Conservation (phyloP, 2,329 filamentous ascomycete genomes). For the Penicillium freii region DNA sequence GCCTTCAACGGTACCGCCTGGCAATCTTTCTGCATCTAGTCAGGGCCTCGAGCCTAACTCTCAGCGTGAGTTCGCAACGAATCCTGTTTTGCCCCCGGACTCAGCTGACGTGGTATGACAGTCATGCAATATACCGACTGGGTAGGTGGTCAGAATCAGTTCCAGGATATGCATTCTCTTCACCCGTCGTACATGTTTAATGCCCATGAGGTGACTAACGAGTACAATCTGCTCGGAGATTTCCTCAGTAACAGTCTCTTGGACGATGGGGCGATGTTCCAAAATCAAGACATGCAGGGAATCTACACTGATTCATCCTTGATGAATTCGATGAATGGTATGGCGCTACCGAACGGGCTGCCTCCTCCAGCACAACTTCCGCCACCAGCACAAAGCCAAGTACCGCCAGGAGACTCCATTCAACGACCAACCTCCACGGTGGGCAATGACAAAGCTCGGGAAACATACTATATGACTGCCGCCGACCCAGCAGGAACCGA, state of each 20-base stretch:
- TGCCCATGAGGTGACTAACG: slow-evolving; percentile 89
- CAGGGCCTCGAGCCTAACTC: slow-evolving; percentile 63
- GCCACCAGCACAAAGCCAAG: slow-evolving; percentile 31
- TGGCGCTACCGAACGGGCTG: slow-evolving; percentile 33
- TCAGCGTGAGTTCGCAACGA: slow-evolving; percentile 63
- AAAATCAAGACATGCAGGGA: slow-evolving; percentile 63
- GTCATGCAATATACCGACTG: slow-evolving; percentile 83
- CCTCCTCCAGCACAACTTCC: slow-evolving; percentile 38
- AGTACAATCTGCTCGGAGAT: slow-evolving; percentile 95
- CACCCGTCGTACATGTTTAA: slow-evolving; percentile 95
- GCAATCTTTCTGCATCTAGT: slow-evolving; percentile 64
- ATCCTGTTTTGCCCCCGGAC: slow-evolving; percentile 5
- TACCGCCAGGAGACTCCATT: slow-evolving; percentile 52
- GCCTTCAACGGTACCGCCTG: slow-evolving; percentile 65
- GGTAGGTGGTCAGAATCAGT: slow-evolving; percentile 74
- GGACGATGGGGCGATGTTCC: slow-evolving; percentile 73
- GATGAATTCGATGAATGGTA: slow-evolving; percentile 44
- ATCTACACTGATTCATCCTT: slow-evolving; percentile 60
- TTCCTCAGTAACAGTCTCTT: slow-evolving; percentile 89
- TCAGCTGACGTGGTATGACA: slow-evolving; percentile 43
- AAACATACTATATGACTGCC: slow-evolving; percentile 92
- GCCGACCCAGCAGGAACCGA: slow-evolving; percentile 87
- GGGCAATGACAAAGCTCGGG: slow-evolving; percentile 66
- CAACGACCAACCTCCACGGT: slow-evolving; percentile 61
- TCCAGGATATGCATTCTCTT: slow-evolving; percentile 91